Percentiles rank a stretch among this genome's conserved stretches.
These are phyloP conservation scores for Backusella mclennaniae DNA, from an alignment of 192 early-diverging fungal species.

Conservation along the genomic window DNA sequence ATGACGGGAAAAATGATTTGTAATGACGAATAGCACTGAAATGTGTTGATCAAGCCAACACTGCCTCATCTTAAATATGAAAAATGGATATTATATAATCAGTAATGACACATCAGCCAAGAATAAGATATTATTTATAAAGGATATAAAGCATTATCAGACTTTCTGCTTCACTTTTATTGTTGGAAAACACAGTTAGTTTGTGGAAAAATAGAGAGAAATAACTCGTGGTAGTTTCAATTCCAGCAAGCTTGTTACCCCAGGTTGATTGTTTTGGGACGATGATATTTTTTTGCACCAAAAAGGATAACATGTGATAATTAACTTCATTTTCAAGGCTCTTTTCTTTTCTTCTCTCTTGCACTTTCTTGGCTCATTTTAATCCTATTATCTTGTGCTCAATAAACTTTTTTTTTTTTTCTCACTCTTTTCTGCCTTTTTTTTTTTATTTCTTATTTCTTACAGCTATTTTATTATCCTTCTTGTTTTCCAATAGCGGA, in stretches of 20 bases:
- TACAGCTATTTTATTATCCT: background rate
- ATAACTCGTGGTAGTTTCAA: background rate
- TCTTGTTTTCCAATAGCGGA: background rate
- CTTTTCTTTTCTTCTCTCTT: background rate
- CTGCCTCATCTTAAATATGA: background rate
- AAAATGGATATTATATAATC: background rate
- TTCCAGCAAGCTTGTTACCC: background rate
- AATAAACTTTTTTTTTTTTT: background rate
- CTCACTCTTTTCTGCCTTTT: background rate
- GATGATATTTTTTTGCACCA: constrained; percentile 9
- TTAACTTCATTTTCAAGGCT: background rate
- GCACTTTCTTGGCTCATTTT: background rate
- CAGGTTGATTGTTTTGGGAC: background rate
- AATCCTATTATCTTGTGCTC: background rate
- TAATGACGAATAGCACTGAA: background rate
- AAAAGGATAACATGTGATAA: constrained; percentile 17
- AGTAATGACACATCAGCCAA: background rate
- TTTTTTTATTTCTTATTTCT: background rate
- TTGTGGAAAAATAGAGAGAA: background rate
- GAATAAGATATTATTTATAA: background rate
- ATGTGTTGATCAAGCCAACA: background rate
- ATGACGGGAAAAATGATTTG: constrained; percentile 3
- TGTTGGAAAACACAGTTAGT: background rate
- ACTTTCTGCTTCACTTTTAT: background rate
- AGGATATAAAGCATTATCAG: background rate